Base-by-base conservation (phyloP, 345 rosid species). In the Carallia pectinifolia region DNA sequence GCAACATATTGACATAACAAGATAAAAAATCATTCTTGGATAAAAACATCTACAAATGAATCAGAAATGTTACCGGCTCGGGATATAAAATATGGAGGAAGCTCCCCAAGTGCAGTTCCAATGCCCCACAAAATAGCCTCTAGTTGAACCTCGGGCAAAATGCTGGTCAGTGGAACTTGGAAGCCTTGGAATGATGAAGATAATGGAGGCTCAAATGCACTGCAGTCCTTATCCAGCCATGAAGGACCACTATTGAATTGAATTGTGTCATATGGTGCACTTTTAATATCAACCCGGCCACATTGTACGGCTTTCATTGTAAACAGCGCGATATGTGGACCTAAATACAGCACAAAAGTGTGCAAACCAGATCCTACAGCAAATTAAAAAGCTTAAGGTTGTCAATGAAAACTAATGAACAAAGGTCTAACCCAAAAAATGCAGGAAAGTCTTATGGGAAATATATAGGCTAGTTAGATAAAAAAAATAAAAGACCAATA, bases 11-110 rank as follows among this genome's bases (percentile, higher is more conserved):
- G 50, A 10, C 16, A 12, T 44, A 44, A 44, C 4, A 40, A 63
- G 2, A 7, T 56, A 16, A 44, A 27, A 6, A 37, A 54, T 4
- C 30, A 19, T 44, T 44, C 16, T 44, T 3, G 17, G 16, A 44
- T 4, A 44, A 10, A 44, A 44, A 44, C 5, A 13, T 44, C 16
- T 44, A 44, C 16, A 44, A 2, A 44, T n/a, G 38, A 27, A 37
- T 6, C n/a, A 29, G 2, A 6, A 29, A 12, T 9, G 58, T 36
- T 77, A 95, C 99, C 99, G 72, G 99, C 98, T 70, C 96, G 88
- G 70, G 99, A 89, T 77, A 96, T 90, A 78, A 96, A 96, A 88
- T 92, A 96, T 27, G 99, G 99, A 82, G 99, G 99, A 82, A 96
- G 98, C 82, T 96, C 99, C 55, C 99, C 99, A 53, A 96, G 94